phyloP scores from a whole-genome alignment of 805 yeast genomes.

The Pichia ethanolica region DNA sequence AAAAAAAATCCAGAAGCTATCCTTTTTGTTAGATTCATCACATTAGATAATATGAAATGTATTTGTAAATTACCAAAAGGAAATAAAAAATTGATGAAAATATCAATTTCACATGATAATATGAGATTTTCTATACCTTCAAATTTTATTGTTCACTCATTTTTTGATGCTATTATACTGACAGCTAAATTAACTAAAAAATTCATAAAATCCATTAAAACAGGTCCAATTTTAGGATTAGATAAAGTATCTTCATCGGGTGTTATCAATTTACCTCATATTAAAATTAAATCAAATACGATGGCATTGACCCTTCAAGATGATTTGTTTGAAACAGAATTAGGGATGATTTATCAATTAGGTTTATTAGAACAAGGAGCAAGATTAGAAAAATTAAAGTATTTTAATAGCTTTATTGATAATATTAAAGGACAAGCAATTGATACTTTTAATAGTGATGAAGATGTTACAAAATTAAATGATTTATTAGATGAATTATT shows the following conservation, averaged over 20 bases:
- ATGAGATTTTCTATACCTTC: slow-evolving; percentile 60
- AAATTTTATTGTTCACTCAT: slow-evolving; percentile 63
- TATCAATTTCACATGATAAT: slow-evolving; percentile 23
- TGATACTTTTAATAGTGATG: background rate
- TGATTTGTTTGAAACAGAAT: slow-evolving; percentile 58
- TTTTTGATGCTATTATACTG: slow-evolving; percentile 74
- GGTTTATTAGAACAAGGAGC: slow-evolving; percentile 52
- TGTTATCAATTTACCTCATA: slow-evolving; percentile 31
- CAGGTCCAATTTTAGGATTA: slow-evolving; percentile 6
- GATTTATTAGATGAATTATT: background rate
- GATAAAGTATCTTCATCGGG: slow-evolving; percentile 5
- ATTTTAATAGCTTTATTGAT: slow-evolving; percentile 11
- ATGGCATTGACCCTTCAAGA: slow-evolving; percentile 48
- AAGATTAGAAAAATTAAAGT: slow-evolving; percentile 34
- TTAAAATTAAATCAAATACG: slow-evolving; percentile 34
- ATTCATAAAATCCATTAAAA: slow-evolving; percentile 41
- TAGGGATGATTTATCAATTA: slow-evolving; percentile 48
- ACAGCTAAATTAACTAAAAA: slow-evolving; percentile 61
- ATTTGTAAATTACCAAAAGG: slow-evolving; percentile 9
- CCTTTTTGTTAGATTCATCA: slow-evolving; percentile 7
- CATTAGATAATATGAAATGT: slow-evolving; percentile 7
- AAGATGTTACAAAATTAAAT: background rate
- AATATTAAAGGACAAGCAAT: background rate
- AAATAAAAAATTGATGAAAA: background rate
- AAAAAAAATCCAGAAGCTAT: slow-evolving; percentile 1